Base-by-base conservation (phyloP, 305 asterid species). In the Solanum chacoense region DNA sequence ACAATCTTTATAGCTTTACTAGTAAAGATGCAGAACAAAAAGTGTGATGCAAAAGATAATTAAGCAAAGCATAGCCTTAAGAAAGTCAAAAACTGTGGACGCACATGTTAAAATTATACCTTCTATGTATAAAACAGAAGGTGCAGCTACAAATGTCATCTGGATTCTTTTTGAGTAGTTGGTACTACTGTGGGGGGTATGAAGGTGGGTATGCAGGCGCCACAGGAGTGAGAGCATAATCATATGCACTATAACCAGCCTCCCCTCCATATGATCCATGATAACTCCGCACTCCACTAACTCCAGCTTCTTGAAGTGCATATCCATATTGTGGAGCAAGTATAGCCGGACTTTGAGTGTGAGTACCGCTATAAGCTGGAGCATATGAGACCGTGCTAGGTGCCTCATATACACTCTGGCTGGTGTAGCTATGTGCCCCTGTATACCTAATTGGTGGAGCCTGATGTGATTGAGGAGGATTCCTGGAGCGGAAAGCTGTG, bases 1-100 rank as follows among this genome's bases (percentile, higher is more conserved):
- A 92, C 93, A 89, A 36, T 84, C 85, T 26, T 2, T 91, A 11
- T 89, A 85, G 91, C 94, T 91, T 87, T 74, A 89, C 90, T 84
- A 20, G 22, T 35, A 38, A 26, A 84, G 88, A 45, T 24, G 71
- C 89, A 83, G 91, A 91, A 88, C 11, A 29, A 9, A 40, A 55
- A 36, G 88, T 35, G 89, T 28, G 84, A 63, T 77, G 87, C 32
- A 74, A 28, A 12, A 81, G 12, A 24, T 7, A 88, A 71, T 8
- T 22, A 86, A 37, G 88, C 87, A 90, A 90, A 90, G 89, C 90
- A 24, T 18, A 29, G 78, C 3, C 77, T 29, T 29, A 3, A 29
- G 78, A 72, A 72, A 72, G 37, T 29, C n/a, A 14, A 14, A 76
- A 73, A 16, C 79, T 74, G 38, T 74, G 78, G 78, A 16, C 7